Evolutionary conservation across 805 yeast genomes (phyloP).

Genomic region (Schwanniomyces occidentalis): DNA sequence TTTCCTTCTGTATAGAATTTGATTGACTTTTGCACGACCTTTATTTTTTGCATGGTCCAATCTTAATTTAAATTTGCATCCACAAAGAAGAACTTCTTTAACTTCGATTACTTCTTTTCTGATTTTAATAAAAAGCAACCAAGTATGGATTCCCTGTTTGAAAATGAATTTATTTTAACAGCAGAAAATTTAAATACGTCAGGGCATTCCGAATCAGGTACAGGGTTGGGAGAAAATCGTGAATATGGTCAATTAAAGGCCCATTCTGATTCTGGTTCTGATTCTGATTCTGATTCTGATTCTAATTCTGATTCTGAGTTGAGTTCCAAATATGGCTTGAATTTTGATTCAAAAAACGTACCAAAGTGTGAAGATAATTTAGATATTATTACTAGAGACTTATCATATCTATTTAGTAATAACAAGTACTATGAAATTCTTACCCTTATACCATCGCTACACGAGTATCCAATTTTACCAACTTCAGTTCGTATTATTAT

Average conservation of each 20-base stretch:
- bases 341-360: no score
- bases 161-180: no score
- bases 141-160: not conserved
- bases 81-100: conserved; percentile 1
- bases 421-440: conserved; percentile 18
- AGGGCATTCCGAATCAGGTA: not conserved
- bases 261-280: not conserved
- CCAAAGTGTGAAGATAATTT: conserved; percentile 1
- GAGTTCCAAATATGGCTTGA: not conserved
- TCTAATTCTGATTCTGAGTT: not conserved
- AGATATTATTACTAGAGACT: conserved; percentile 1
- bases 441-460: conserved; percentile 11
- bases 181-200: not conserved
- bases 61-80: conserved; percentile 2
- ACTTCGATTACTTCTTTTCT: not conserved
- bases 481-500: conserved; percentile 14
- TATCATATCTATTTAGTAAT: conserved; percentile 9
- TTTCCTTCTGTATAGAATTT: no score
- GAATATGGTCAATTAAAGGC: not conserved
- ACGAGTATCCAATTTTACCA: conserved; percentile 8
- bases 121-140: not conserved
- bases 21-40: no score
- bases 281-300: not conserved
- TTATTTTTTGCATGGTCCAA: no score
- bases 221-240: not conserved